Evolutionary conservation across 768 basidiomycete species (phyloP), one percentile per base, ranked within the genome.

Genomic region (Lentinula aciculospora): DNA sequence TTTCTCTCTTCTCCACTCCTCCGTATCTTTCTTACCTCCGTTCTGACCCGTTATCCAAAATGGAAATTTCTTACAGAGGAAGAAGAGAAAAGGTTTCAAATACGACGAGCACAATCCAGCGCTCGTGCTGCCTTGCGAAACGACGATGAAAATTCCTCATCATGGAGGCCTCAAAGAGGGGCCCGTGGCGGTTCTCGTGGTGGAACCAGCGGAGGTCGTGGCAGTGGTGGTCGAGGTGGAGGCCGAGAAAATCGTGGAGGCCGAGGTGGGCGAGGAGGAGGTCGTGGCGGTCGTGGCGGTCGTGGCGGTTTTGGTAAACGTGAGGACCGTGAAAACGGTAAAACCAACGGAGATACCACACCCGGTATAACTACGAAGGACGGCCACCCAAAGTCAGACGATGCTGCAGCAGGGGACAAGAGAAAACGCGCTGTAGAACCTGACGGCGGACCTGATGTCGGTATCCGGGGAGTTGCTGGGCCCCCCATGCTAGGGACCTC

Each of bases 351-450:
- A 8, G 60, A 56, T 3, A 62, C 63, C 4, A 66, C 61, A 3
- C 59, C 60, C 10, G 63, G 72, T 10, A 62, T 67, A 19, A 60
- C n/a, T n/a, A n/a, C n/a, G n/a, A n/a, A n/a, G n/a, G n/a, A 64
- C 2, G 65, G 63, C 10, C 74, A 67, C 3, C 23, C 42, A 6
- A 44, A 44, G 12, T 19, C 21, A 23, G 79, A 74, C 7, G 82
- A 23, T 39, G 21, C 12, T 6, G 23, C 32, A 19, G 68, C 73
- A 1, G 88, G 88, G 28, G 87, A 87, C 62, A 92, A 92, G 74
- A 76, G 89, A 59, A 92, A 91, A 68, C 81, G 88, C 37, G 84
- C 79, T 1, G 76, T 88, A 0, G 89, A 91, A 65, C 89, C 88
- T 1, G 89, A 91, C 64, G 89, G 89, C 62, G 89, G 86, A 0